Conservation (phyloP, 306 rosid genomes). For the Arachis stenosperma region DNA sequence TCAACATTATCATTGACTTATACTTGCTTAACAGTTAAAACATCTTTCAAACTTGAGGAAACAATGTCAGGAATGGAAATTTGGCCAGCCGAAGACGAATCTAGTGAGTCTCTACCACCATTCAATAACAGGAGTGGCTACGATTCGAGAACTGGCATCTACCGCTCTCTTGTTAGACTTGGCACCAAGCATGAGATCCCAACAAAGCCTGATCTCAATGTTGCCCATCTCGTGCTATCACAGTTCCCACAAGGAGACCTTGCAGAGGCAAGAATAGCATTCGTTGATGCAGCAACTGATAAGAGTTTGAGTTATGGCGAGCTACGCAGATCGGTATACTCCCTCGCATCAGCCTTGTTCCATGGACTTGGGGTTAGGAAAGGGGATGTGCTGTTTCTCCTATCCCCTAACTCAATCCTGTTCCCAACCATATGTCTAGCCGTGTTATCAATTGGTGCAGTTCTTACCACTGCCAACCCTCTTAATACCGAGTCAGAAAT, state of each 20-base stretch:
- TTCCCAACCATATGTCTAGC: constrained; percentile 76
- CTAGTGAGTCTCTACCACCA: constrained; percentile 12
- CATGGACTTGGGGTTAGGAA: constrained; percentile 67
- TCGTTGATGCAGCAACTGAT: constrained; percentile 57
- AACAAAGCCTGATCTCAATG: constrained; percentile 52
- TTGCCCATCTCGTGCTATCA: constrained; percentile 66
- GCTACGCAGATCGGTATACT: constrained; percentile 54
- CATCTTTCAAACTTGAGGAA: constrained; percentile 4
- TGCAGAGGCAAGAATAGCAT: constrained; percentile 67
- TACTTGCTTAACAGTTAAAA: background rate
- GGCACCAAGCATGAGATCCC: constrained; percentile 49
- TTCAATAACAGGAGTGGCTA: constrained; percentile 50
- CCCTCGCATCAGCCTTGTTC: constrained; percentile 70
- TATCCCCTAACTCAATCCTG: constrained; percentile 69
- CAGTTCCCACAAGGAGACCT: constrained; percentile 60
- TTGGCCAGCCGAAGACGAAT: constrained; percentile 46
- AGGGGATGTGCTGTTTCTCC: constrained; percentile 74
- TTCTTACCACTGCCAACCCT: constrained; percentile 78
- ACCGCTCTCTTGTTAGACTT: constrained; percentile 54
- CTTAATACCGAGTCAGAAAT: constrained; percentile 71
- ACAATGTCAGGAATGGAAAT: constrained; percentile 55
- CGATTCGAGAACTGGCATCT: constrained; percentile 61
- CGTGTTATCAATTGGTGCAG: constrained; percentile 75
- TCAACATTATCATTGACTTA: constrained; percentile 9
- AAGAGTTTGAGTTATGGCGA: constrained; percentile 60